A percentile compares a stretch with the other conserved stretches of the same genome.
These are phyloP conservation scores for Clathrus columnatus DNA, from an alignment of 768 basidiomycete genomes.

Conservation along the genomic window DNA sequence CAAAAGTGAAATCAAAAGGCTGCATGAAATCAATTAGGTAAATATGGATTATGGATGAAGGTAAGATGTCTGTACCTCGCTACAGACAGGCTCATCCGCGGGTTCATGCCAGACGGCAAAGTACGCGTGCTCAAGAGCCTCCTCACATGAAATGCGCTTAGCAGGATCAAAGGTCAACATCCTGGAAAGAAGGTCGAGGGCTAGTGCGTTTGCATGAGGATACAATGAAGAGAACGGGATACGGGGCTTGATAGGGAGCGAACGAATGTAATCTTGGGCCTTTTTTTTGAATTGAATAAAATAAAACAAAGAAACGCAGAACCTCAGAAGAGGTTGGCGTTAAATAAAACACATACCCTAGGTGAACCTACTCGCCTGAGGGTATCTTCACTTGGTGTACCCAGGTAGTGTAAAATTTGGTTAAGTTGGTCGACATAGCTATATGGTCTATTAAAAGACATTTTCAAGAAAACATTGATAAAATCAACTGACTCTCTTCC, in stretches of 20 bases:
- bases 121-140: constrained; percentile 93
- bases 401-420: constrained; percentile 96
- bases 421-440: constrained; percentile 98
- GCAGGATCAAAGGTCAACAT: constrained; percentile 95
- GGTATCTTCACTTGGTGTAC: constrained; percentile 94
- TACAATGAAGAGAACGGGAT: constrained; percentile 88
- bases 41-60: background rate
- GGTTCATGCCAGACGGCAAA: constrained; percentile 97
- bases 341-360: constrained; percentile 54
- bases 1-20: constrained; percentile 92
- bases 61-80: constrained; percentile 42
- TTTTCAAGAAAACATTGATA: background rate
- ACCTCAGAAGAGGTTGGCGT: background rate
- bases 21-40: constrained; percentile 3
- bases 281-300: constrained; percentile 20
- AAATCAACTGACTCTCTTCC: constrained; percentile 74
- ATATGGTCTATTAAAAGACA: constrained; percentile 11
- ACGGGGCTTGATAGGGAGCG: constrained; percentile 92
- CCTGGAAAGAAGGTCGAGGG: constrained; percentile 85
- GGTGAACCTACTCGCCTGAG: constrained; percentile 94
- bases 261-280: constrained; percentile 98
- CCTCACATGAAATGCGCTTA: constrained; percentile 91
- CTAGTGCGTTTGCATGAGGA: constrained; percentile 88
- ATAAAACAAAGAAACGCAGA: constrained; percentile 5
- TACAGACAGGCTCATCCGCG: constrained; percentile 84